These are phyloP conservation scores for Eucommia ulmoides DNA, from an alignment of 257 asterid genomes.

Conservation along the genomic window DNA sequence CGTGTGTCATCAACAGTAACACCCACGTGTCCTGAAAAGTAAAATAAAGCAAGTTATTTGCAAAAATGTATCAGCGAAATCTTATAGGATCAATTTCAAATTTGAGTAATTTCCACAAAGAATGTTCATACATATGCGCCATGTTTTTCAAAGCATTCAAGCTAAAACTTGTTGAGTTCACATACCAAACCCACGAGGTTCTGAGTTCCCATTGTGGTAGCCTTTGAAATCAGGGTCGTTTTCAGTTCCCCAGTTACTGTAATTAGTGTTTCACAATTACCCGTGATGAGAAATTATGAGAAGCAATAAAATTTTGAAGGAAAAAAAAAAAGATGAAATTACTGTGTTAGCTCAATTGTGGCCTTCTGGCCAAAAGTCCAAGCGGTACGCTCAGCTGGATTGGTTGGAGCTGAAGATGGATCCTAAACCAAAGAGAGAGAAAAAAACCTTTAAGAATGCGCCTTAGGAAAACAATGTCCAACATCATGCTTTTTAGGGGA, in stretches of 20 bases:
- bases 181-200: slow-evolving; percentile 91
- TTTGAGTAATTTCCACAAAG: not conserved
- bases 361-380: not conserved
- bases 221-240: slow-evolving; percentile 77
- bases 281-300: slow-evolving; percentile 1
- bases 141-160: not conserved
- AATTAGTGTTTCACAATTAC: slow-evolving; percentile 12
- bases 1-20: slow-evolving; percentile 65
- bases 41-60: slow-evolving; percentile 6
- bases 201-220: slow-evolving; percentile 84
- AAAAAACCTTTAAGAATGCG: not conserved
- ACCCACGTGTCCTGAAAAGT: slow-evolving; percentile 75
- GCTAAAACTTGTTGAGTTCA: no score
- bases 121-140: not conserved
- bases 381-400: slow-evolving; percentile 51
- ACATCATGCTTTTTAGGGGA: slow-evolving; percentile 2
- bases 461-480: not conserved
- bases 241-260: slow-evolving; percentile 93
- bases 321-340: slow-evolving; percentile 8
- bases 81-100: not conserved
- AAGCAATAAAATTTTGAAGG: slow-evolving; percentile 1
- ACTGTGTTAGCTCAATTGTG: slow-evolving; percentile 78
- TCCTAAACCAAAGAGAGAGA: slow-evolving; percentile 26
- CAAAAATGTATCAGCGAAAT: slow-evolving; percentile 2
- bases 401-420: slow-evolving; percentile 58